Evolutionary conservation across 23 red algal genomes (phyloP), one percentile per base, ranked within the genome.

Genomic region (Gracilaria domingensis): DNA sequence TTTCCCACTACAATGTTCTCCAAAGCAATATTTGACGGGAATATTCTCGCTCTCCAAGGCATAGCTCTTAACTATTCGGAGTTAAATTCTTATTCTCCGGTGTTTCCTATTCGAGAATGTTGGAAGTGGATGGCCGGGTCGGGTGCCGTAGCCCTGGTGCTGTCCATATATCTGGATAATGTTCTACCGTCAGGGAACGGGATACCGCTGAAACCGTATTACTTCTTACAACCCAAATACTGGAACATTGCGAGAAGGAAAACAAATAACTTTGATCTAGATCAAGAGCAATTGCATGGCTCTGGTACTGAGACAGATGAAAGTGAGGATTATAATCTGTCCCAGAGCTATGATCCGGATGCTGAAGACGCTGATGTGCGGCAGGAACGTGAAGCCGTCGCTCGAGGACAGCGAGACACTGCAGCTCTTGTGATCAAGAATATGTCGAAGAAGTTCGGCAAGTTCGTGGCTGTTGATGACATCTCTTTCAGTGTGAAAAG

Each of bases 111-210:
- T 23, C 85, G 72, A 54, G 75, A 86, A 70, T 98, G 96, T 84
- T 98, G 96, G 96, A 58, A 51, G 17, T 98, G 96, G 96, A 98
- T 98, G 96, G 66, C 94, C 16, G 93, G 92, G 21, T 91, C 96
- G 1, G 80, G 82, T 0, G 60, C 79, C 50, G 92, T 93, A 9
- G 80, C 91, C 26, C 60, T 93, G 24, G 42, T 86, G 8, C 58
- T 95, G 5, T 82, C 92, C 34, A 90, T 98, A 21, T 98, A 95
- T 49, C 55, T 98, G 16, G 96, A 98, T 76, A 98, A 98, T n/a
- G 82, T 98, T 33, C 6, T 98, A 18, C 81, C 96, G 1, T 78
- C 92, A 14, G 59, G 64, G n/a, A 81, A 93, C 51, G 92, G 96
- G n/a, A 78, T 83, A 9, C 66, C 79, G 59, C 56, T 95, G 47